A percentile compares a stretch with the other conserved stretches of the same genome.
phyloP scores from a whole-genome alignment of 306 rosid species.

The Fragaria nilgerrensis region DNA sequence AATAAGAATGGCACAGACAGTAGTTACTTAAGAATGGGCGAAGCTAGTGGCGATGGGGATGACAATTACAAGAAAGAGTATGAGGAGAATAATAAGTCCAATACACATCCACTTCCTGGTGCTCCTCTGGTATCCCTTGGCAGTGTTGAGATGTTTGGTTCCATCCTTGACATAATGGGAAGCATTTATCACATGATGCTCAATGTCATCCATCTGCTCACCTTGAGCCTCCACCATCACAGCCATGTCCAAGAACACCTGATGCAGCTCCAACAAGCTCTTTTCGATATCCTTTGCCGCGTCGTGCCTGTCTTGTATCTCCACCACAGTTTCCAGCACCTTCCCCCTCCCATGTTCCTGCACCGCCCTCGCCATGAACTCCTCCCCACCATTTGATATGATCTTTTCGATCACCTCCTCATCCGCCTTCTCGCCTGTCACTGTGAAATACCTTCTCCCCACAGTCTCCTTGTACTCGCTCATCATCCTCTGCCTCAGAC shows the following conservation, averaged over 20 bases:
- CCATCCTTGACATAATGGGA: conserved; percentile 74
- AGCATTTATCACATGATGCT: conserved; percentile 77
- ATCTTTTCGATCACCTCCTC: conserved; percentile 87
- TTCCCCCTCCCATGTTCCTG: conserved; percentile 76
- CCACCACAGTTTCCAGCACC: conserved; percentile 79
- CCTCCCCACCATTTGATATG: conserved; percentile 54
- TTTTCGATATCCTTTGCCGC: conserved; percentile 75
- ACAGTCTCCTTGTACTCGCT: conserved; percentile 76
- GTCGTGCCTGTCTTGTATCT: conserved; percentile 78
- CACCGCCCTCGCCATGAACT: conserved; percentile 55
- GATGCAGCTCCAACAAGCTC: conserved; percentile 78
- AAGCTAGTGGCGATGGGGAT: conserved; percentile 60
- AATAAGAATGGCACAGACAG: not conserved
- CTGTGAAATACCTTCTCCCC: conserved; percentile 70
- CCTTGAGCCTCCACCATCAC: conserved; percentile 96
- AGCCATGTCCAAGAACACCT: conserved; percentile 86
- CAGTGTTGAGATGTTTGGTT: conserved; percentile 49
- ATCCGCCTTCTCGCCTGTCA: conserved; percentile 68
- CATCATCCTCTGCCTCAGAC: conserved; percentile 74
- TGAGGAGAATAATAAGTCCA: conserved; percentile 51
- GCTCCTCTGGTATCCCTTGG: conserved; percentile 52
- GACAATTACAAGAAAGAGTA: conserved; percentile 55
- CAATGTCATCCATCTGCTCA: conserved; percentile 87
- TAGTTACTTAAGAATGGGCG: conserved; percentile 35
- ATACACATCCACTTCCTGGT: conserved; percentile 75